These are phyloP conservation scores for Kodamaea arcana DNA, from an alignment of 1,139 yeast genomes.

Conservation along the genomic window DNA sequence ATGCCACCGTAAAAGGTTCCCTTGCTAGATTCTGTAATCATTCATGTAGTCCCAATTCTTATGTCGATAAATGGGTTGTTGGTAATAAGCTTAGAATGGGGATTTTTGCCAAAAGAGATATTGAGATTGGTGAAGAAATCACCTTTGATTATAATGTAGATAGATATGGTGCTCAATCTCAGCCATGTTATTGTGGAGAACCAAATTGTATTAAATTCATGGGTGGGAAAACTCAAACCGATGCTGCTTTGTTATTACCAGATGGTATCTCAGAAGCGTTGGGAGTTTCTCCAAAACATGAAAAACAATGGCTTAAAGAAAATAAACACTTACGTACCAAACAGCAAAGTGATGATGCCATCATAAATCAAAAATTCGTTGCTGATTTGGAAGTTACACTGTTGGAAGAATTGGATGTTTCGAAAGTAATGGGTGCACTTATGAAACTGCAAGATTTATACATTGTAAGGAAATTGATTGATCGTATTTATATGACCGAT, in stretches of 20 bases:
- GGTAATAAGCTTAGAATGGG: constrained; percentile 92
- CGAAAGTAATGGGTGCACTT: constrained; percentile 77
- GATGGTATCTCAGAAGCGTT: constrained; percentile 81
- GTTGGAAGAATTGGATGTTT: constrained; percentile 56
- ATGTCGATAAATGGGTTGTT: constrained; percentile 96
- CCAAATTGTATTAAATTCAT: constrained; percentile 86
- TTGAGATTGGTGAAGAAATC: constrained; percentile 80
- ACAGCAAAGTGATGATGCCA: constrained; percentile 54
- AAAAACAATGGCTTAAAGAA: constrained; percentile 62
- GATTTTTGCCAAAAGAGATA: constrained; percentile 76
- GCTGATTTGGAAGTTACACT: constrained; percentile 52
- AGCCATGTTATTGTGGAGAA: constrained; percentile 93
- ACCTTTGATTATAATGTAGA: constrained; percentile 96
- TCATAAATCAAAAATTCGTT: constrained; percentile 64
- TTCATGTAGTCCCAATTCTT: constrained; percentile 91
- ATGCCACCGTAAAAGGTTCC: constrained; percentile 86
- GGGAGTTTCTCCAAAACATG: constrained; percentile 62
- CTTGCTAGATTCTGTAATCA: constrained; percentile 91
- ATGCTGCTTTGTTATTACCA: constrained; percentile 78
- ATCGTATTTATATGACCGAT: constrained; percentile 57
- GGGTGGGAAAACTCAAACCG: constrained; percentile 97
- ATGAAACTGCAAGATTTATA: constrained; percentile 72
- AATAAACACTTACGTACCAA: constrained; percentile 45
- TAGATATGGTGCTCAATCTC: constrained; percentile 90
- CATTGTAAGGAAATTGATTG: constrained; percentile 62